phyloP scores from a whole-genome alignment of 192 early-diverging fungal genomes.

The Dissophora ornata region DNA sequence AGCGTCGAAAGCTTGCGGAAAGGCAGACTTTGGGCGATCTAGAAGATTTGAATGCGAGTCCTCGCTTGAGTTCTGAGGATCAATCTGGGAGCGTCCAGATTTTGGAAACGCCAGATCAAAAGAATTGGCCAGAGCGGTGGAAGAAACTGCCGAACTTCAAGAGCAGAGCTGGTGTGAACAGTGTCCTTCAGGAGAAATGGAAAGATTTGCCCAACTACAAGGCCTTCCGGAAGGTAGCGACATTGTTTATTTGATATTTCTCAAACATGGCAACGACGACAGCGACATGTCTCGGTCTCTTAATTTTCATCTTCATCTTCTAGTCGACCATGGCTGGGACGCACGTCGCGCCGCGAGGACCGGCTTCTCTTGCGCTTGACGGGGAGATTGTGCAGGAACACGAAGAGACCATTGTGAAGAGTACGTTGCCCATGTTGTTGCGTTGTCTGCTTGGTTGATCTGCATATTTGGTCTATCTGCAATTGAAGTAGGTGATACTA shows the following conservation, averaged over 20 bases:
- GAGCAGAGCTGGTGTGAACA: background rate
- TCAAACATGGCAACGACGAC: no score
- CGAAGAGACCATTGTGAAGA: constrained; percentile 7
- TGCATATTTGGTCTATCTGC: no score
- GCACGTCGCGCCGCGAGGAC: background rate
- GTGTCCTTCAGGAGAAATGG: constrained; percentile 27
- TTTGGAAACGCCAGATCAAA: constrained; percentile 19
- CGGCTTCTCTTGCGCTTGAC: constrained; percentile 14
- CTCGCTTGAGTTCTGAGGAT: background rate
- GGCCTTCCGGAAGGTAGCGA: constrained; percentile 34
- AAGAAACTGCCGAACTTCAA: constrained; percentile 44
- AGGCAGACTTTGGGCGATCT: no score
- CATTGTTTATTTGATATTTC: no score
- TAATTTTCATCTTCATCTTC: background rate
- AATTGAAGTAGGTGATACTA: no score
- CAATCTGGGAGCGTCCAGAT: constrained; percentile 9
- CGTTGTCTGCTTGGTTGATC: no score
- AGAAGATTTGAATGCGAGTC: no score
- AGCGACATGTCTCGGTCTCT: no score
- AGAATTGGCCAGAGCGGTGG: constrained; percentile 48
- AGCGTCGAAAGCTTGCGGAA: constrained; percentile 25
- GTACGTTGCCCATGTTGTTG: constrained; percentile 7
- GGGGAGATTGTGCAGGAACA: constrained; percentile 22
- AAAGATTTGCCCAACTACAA: constrained; percentile 47
- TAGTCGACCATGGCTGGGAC: constrained; percentile 32